Evolutionary conservation across 805 yeast species (phyloP).

Genomic region (Ogataea nonfermentans): DNA sequence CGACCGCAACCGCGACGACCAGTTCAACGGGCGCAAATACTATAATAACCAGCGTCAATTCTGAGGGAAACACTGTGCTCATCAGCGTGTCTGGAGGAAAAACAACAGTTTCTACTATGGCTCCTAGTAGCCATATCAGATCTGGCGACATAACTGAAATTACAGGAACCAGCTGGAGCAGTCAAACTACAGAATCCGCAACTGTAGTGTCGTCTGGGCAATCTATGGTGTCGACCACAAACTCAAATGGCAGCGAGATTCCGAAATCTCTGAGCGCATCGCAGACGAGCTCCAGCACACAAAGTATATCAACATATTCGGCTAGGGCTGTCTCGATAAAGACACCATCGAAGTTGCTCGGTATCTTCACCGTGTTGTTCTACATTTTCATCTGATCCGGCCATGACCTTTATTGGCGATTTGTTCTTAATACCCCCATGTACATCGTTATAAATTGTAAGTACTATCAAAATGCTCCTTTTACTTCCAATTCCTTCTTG

Average conservation of each 20-base stretch:
- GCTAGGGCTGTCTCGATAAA: constrained; percentile 4
- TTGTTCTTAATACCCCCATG: constrained; percentile 2
- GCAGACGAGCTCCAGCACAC: background rate
- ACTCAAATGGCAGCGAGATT: constrained; percentile 4
- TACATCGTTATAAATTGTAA: no score
- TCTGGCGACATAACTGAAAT: constrained; percentile 2
- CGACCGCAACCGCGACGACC: background rate
- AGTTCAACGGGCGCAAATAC: background rate
- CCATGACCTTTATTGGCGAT: background rate
- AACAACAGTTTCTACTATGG: constrained; percentile 1
- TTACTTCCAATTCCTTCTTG: constrained; percentile 8
- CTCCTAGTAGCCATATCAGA: no score
- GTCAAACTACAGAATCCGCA: background rate
- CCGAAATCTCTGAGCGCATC: constrained; percentile 2
- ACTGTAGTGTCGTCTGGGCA: constrained; percentile 3
- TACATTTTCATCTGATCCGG: constrained; percentile 8
- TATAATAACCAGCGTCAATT: constrained; percentile 1
- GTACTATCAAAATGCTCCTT: background rate
- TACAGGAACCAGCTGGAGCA: constrained; percentile 2
- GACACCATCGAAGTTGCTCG: constrained; percentile 7
- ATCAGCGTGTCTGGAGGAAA: constrained; percentile 1
- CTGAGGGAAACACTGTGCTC: constrained; percentile 1
- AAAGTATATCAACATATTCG: constrained; percentile 2
- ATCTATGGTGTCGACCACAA: constrained; percentile 2
- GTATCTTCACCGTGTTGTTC: constrained; percentile 7